Evolutionary conservation across 495 filamentous ascomycete species (phyloP), one percentile per base, ranked within the genome.

Genomic region (Aspergillus affinis): DNA sequence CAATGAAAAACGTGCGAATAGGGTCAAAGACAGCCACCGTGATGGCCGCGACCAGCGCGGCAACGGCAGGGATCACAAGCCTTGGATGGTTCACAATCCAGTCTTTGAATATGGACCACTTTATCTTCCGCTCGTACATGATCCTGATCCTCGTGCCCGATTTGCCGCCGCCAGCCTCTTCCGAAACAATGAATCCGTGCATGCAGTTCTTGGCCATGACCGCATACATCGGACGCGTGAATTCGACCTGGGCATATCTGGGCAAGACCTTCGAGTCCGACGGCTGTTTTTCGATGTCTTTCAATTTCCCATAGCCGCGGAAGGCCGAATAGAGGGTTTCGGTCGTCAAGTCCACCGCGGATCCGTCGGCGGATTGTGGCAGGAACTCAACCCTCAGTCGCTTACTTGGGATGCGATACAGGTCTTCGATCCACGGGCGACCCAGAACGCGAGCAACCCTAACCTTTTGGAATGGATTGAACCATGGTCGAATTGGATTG

Each of bases 11-110:
- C 2, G 92, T 93, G 27, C 94, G 85, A 50, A 92, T 86, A 30
- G 94, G 94, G 65, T 98, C 94, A 66, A 98, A 98, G 0, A 98
- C 76, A 17, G 89, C 86, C n/a, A 96, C 89, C 1, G 93, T 93
- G 54, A 96, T 81, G n/a, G 86, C 83, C 0, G 92, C 91, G 30
- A 96, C 60, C 17, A 97, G 65, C 9, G 91, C 93, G 9, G 90
- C 91, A 6, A 97, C 29, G 0, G 86, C 69, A 6, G 95, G 93
- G 51, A 98, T 89, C 41, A 95, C 89, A 29, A 97, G 88, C 26
- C 91, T 79, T 4, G 95, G 95, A 68, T 98, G 95, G 64, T 76
- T 89, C n/a, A 90, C 71, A 19, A 98, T 64, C 93, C 93, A 98
- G 60, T 97, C 90, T 75, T 87, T 86, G 59, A 95, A 85, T 76